Conservation (phyloP, 2,329 filamentous ascomycete genomes). For the Achaetomium macrosporum region DNA sequence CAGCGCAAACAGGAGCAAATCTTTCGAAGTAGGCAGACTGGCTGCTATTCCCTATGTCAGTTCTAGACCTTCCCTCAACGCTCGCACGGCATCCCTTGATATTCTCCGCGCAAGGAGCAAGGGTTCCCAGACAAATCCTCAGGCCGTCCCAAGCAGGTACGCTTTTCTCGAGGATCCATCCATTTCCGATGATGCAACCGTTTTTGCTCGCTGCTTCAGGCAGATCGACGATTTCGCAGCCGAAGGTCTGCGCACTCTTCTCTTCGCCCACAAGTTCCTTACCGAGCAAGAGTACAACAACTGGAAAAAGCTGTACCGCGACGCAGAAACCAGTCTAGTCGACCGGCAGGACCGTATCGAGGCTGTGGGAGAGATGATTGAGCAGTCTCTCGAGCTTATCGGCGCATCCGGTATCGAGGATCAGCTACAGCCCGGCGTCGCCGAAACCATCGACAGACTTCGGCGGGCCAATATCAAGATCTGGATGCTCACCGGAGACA, state of each 20-base stretch:
- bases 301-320: conserved; percentile 74
- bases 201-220: conserved; percentile 77
- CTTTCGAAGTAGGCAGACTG: conserved; percentile 39
- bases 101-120: background rate
- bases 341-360: conserved; percentile 77
- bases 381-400: conserved; percentile 74
- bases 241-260: conserved; percentile 76
- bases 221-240: conserved; percentile 86
- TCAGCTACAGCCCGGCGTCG: conserved; percentile 82
- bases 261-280: conserved; percentile 76
- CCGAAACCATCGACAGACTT: conserved; percentile 85
- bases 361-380: conserved; percentile 71
- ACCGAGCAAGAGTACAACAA: conserved; percentile 65
- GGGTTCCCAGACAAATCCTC: background rate
- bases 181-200: conserved; percentile 55
- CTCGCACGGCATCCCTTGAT: conserved; percentile 38
- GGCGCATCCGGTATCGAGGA: conserved; percentile 93
- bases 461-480: conserved; percentile 85
- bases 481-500: conserved; percentile 96
- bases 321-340: conserved; percentile 76
- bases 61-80: conserved; percentile 31
- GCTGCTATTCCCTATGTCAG: conserved; percentile 33
- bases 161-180: conserved; percentile 37
- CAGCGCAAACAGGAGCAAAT: conserved; percentile 35
- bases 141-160: conserved; percentile 24